Base-by-base conservation (phyloP, 225 moss, liverwort and hornwort species). In the Bryum argenteum region DNA sequence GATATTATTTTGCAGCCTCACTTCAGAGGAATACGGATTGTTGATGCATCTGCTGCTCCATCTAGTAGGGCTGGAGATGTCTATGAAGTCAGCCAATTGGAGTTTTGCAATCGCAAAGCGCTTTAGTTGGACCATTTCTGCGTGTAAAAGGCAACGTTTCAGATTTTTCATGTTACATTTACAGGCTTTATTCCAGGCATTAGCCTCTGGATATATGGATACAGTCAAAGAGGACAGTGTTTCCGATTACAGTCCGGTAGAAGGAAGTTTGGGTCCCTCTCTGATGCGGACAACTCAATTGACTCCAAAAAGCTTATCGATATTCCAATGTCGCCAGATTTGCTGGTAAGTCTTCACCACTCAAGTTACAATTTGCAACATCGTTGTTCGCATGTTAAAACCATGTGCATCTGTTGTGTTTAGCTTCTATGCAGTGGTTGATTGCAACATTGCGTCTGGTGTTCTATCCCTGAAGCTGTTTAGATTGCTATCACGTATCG, bases 221-320 rank as follows among this genome's bases (percentile, higher is more conserved):
- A 63, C 81, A 65, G 84, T 81, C 64, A 77, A 77, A 81, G 87
- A 82, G 72, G 48, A 82, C 40, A 65, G 77, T 56, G 10, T 41
- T 18, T 61, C 71, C 48, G 59, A 45, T 60, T 40, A 65, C 44
- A 77, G 74, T 67, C 8, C 39, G 61, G 2, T 39, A 63, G 81
- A 42, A 45, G 87, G 79, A 7, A 77, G 79, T 70, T 24, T 66
- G 54, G 71, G 24, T 23, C 20, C 33, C 14, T 63, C 67, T 71
- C 24, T 79, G 6, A 77, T 82, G 73, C 84, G 81, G 44, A 77
- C 60, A 79, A 81, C 74, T 87, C 87, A 54, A 66, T 81, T 24
- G 81, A 87, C 50, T 67, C 84, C 42, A 63, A 54, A 24, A 81
- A 84, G 37, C 87, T 87, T 69, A 3, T 81, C 17, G 84, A 84